Evolutionary conservation across 1,284 basidiomycete genomes (phyloP).

Genomic region (Golubevia sp.): DNA sequence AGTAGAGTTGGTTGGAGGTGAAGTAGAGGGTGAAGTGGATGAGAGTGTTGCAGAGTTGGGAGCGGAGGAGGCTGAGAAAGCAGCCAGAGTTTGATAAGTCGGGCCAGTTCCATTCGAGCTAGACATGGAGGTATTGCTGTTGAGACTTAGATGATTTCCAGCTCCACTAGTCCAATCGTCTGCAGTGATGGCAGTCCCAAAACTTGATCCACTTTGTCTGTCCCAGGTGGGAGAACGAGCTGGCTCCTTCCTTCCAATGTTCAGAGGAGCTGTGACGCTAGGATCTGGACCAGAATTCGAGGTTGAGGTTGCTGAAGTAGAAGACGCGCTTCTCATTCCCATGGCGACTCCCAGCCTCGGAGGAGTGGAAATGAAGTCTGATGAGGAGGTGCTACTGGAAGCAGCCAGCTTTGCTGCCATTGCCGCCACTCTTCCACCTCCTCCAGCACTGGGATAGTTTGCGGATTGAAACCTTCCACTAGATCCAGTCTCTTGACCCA

Average conservation of each 20-base stretch:
- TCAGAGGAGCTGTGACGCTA: background rate
- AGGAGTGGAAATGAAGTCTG: background rate
- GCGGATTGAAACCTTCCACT: background rate
- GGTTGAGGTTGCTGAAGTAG: background rate
- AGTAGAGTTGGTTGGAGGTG: background rate
- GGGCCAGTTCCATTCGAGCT: too few species aligned
- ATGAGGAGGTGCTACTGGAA: background rate
- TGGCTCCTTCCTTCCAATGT: background rate
- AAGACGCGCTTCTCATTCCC: background rate
- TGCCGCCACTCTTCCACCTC: slow-evolving; percentile 4
- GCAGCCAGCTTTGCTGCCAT: slow-evolving; percentile 9
- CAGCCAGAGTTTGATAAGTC: background rate
- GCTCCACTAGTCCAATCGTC: background rate
- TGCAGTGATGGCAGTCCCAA: background rate
- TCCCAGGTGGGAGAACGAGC: background rate
- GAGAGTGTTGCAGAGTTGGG: background rate
- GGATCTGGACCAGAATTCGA: background rate
- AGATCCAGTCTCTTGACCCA: background rate
- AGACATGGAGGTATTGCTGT: too few species aligned
- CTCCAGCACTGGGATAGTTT: background rate
- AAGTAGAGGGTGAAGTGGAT: background rate
- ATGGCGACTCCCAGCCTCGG: background rate
- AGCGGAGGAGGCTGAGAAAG: background rate
- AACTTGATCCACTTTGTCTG: background rate
- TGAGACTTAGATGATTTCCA: too few species aligned